phyloP scores from a whole-genome alignment of 2,329 filamentous ascomycete genomes.

The Xylariaceae sp. region DNA sequence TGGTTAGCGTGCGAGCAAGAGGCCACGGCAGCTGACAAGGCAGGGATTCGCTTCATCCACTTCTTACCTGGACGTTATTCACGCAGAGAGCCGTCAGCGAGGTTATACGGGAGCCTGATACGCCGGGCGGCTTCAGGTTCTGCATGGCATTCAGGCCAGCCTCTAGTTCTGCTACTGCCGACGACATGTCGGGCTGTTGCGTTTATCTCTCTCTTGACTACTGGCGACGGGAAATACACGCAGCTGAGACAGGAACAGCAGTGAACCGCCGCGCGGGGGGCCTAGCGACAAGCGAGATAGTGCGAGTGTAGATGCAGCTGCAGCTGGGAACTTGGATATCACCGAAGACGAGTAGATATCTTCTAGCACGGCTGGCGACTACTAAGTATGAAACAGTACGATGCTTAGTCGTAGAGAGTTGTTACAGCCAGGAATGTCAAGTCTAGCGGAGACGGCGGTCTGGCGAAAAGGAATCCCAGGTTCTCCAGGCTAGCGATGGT shows the following conservation, averaged over 20 bases:
- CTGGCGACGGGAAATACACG: constrained; percentile 26
- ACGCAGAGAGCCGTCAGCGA: constrained; percentile 83
- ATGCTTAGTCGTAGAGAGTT: constrained; percentile 21
- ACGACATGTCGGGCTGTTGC: constrained; percentile 54
- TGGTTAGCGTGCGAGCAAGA: constrained; percentile 23
- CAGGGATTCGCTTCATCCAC: background rate
- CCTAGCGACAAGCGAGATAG: too few relatives aligned
- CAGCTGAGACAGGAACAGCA: constrained; percentile 20
- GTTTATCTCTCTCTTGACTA: constrained; percentile 20
- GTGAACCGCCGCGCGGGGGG: too few relatives aligned
- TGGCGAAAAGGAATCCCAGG: constrained; percentile 4
- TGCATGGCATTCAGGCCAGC: constrained; percentile 87
- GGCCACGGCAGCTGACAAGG: background rate
- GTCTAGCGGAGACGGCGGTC: constrained; percentile 20
- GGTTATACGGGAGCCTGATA: constrained; percentile 87
- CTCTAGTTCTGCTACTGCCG: constrained; percentile 87
- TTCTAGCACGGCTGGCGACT: constrained; percentile 26
- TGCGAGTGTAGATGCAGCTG: too few relatives aligned
- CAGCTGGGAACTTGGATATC: constrained; percentile 15
- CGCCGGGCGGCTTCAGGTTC: constrained; percentile 83
- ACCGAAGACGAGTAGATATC: constrained; percentile 24
- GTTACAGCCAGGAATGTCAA: constrained; percentile 27
- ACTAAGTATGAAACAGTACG: constrained; percentile 24
- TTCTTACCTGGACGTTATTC: constrained; percentile 79
- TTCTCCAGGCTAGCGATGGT: constrained; percentile 8